These are phyloP conservation scores for Scheffersomyces lignicola DNA, from an alignment of 1,139 yeast species.

Conservation along the genomic window DNA sequence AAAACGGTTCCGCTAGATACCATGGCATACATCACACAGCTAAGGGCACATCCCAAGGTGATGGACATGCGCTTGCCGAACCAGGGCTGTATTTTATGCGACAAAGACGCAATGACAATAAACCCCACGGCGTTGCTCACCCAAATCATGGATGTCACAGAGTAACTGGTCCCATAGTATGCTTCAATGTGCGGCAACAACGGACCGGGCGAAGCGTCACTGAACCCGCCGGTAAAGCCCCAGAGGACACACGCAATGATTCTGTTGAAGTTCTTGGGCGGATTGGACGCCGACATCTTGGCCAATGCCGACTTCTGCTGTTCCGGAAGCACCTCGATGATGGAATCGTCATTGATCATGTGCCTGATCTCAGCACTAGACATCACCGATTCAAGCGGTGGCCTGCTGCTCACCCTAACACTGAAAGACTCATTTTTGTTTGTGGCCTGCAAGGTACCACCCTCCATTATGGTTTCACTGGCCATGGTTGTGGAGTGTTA, in stretches of 20 bases:
- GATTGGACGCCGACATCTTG: conserved; percentile 31
- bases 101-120: conserved; percentile 38
- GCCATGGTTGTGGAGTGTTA: not conserved
- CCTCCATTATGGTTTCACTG: conserved; percentile 3
- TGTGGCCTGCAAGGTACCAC: not conserved
- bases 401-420: conserved; percentile 8
- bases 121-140: conserved; percentile 46
- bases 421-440: not conserved
- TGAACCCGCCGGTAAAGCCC: conserved; percentile 36
- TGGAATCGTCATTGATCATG: conserved; percentile 5
- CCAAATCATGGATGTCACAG: conserved; percentile 47
- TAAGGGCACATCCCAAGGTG: conserved; percentile 33
- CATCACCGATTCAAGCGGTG: conserved; percentile 12
- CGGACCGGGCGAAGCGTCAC: conserved; percentile 52
- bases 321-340: conserved; percentile 7
- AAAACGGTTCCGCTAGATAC: conserved; percentile 38
- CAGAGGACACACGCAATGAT: conserved; percentile 42
- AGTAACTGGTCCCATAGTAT: conserved; percentile 34
- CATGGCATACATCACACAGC: conserved; percentile 39
- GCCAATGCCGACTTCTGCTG: conserved; percentile 8
- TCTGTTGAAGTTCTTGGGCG: conserved; percentile 46
- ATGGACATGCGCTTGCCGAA: conserved; percentile 42
- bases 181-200: conserved; percentile 44
- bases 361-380: conserved; percentile 14
- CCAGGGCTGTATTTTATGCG: conserved; percentile 40